Conservation (phyloP, 2,329 filamentous ascomycete species). For the Lachnellula cervina region DNA sequence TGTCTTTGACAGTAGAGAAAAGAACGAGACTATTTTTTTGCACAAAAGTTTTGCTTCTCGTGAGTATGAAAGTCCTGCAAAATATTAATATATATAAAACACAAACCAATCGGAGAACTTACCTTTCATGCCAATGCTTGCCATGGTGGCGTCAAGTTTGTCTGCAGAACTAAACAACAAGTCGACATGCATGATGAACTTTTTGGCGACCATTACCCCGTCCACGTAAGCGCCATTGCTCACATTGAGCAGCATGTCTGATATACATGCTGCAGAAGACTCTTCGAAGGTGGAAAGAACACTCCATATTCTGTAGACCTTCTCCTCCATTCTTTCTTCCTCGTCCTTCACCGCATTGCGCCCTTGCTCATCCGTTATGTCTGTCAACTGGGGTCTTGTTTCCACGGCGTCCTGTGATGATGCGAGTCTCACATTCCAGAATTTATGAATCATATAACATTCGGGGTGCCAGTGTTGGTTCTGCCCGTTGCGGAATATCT, state of each 20-base stretch:
- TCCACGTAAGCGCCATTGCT: constrained; percentile 97
- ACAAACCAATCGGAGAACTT: constrained; percentile 29
- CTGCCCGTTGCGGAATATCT: constrained; percentile 95
- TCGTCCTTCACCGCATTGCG: constrained; percentile 74
- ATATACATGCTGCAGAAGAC: constrained; percentile 95
- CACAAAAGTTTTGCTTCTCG: constrained; percentile 98
- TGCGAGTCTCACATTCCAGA: constrained; percentile 89
- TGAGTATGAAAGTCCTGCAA: constrained; percentile 75
- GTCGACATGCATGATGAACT: constrained; percentile 94
- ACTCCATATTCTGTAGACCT: constrained; percentile 97
- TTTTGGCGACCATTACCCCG: constrained; percentile 88
- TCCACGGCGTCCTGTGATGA: constrained; percentile 43
- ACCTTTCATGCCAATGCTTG: constrained; percentile 69
- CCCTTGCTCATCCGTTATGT: constrained; percentile 59
- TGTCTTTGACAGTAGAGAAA: constrained; percentile 88
- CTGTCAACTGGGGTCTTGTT: constrained; percentile 34
- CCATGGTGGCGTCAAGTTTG: constrained; percentile 70
- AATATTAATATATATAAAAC: constrained; percentile 6
- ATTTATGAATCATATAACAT: constrained; percentile 99
- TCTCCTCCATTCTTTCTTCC: constrained; percentile 94
- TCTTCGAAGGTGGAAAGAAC: constrained; percentile 96
- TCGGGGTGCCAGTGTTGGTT: constrained; percentile 99
- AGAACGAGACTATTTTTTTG: constrained; percentile 99
- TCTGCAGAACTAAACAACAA: constrained; percentile 87
- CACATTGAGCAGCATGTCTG: constrained; percentile 96